Evolutionary conservation across 2,329 filamentous ascomycete species (phyloP).

Genomic region (Venturia asperata): DNA sequence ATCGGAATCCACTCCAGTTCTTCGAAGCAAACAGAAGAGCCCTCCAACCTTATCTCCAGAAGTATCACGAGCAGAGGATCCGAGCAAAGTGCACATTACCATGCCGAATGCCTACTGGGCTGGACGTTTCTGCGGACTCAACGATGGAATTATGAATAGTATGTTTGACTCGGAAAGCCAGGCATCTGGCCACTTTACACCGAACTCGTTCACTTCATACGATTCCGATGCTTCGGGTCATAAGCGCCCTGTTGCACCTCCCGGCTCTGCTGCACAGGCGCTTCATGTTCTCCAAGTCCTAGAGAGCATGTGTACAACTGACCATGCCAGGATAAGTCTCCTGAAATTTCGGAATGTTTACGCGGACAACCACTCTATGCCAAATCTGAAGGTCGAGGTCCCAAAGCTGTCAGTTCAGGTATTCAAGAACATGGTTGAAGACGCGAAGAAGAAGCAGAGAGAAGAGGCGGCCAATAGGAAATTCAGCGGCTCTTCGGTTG

Average conservation of each 20-base stretch:
- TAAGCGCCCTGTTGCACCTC: background rate
- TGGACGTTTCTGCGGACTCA: constrained; percentile 10
- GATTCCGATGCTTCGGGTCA: background rate
- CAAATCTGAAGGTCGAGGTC: constrained; percentile 8
- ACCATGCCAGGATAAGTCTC: constrained; percentile 2
- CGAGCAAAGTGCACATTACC: background rate
- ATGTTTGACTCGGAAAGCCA: background rate
- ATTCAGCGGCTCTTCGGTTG: background rate
- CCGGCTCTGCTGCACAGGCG: background rate
- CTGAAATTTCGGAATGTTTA: constrained; percentile 12
- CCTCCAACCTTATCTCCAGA: background rate
- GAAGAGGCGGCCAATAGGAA: background rate
- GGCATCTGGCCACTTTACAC: background rate
- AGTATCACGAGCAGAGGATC: background rate
- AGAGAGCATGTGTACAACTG: constrained; percentile 3
- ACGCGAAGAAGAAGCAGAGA: background rate
- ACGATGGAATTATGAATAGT: constrained; percentile 9
- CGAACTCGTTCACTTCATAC: background rate
- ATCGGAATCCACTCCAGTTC: background rate
- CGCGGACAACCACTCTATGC: background rate
- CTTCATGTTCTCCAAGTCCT: constrained; percentile 2
- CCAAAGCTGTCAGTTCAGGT: background rate
- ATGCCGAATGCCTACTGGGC: constrained; percentile 16
- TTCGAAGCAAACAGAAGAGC: background rate
- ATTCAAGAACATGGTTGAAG: background rate